Conservation (phyloP, 78 protist genomes). For the Dictyostelium citrinum region DNA sequence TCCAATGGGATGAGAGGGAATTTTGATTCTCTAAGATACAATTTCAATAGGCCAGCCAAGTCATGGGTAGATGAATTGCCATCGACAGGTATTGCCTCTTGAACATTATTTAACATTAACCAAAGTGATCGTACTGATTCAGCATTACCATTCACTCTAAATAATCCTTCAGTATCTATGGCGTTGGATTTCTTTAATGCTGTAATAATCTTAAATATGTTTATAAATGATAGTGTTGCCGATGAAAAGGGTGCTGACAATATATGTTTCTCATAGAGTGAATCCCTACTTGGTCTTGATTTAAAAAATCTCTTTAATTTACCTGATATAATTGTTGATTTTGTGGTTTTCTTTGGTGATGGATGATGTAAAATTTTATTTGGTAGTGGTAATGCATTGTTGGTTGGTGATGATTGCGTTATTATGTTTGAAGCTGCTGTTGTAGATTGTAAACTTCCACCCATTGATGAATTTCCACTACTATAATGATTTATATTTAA, state of each 20-base stretch:
- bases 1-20: slow-evolving; percentile 66
- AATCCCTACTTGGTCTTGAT: slow-evolving; percentile 46
- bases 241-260: slow-evolving; percentile 41
- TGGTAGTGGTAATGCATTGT: not conserved
- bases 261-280: slow-evolving; percentile 57
- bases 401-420: not conserved
- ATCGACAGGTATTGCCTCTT: not conserved
- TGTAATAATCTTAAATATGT: slow-evolving; percentile 30
- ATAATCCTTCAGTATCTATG: slow-evolving; percentile 37
- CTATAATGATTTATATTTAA: not conserved
- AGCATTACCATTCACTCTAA: slow-evolving; percentile 70
- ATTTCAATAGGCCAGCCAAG: slow-evolving; percentile 56
- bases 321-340: slow-evolving; percentile 35
- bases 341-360: slow-evolving; percentile 17
- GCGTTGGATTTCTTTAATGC: slow-evolving; percentile 49
- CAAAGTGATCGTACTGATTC: slow-evolving; percentile 51
- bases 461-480: not conserved
- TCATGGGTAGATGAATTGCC: not conserved
- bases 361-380: slow-evolving; percentile 7
- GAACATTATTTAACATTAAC: slow-evolving; percentile 12
- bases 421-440: not conserved
- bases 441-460: not conserved
- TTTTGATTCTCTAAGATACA: slow-evolving; percentile 53
- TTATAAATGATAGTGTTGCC: slow-evolving; percentile 21
- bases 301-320: slow-evolving; percentile 37